Conservation (phyloP, 768 basidiomycete species). For the Infundibulicybe gibba region DNA sequence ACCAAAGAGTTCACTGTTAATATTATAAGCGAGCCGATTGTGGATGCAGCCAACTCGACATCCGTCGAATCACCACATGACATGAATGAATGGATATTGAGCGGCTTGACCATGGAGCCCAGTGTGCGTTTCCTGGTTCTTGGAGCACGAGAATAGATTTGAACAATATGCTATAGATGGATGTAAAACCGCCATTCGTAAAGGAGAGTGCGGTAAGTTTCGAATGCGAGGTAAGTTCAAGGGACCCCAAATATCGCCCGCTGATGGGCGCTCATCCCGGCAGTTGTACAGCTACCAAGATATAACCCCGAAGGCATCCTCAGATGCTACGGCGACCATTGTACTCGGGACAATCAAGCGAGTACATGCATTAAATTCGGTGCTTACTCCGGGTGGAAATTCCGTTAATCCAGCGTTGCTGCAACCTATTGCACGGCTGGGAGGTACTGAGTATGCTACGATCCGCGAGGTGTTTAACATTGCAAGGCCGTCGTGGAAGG, state of each 20-base stretch:
- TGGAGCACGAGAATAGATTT: neutral
- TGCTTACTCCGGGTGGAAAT: conserved; percentile 36
- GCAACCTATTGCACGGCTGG: conserved; percentile 49
- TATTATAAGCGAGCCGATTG: conserved; percentile 65
- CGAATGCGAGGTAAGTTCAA: conserved; percentile 54
- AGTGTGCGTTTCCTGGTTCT: conserved; percentile 41
- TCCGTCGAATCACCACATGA: conserved; percentile 51
- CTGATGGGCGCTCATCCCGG: conserved; percentile 7
- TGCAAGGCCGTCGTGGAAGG: conserved; percentile 34
- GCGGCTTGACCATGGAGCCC: conserved; percentile 49
- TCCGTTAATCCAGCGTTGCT: conserved; percentile 46
- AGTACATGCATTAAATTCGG: conserved; percentile 47
- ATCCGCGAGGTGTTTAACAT: conserved; percentile 45
- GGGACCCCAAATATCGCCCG: neutral
- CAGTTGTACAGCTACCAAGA: conserved; percentile 51
- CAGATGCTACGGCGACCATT: conserved; percentile 37
- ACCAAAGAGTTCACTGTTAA: conserved; percentile 71
- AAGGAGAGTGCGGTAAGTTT: conserved; percentile 55
- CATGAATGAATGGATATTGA: conserved; percentile 57
- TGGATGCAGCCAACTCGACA: conserved; percentile 53
- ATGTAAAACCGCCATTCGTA: conserved; percentile 50
- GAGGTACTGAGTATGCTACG: conserved; percentile 49
- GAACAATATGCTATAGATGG: conserved; percentile 27
- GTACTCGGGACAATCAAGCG: conserved; percentile 52
- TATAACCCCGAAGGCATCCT: conserved; percentile 33